Evolutionary conservation across 2,329 filamentous ascomycete species (phyloP).

Genomic region (Seiridium cupressi): DNA sequence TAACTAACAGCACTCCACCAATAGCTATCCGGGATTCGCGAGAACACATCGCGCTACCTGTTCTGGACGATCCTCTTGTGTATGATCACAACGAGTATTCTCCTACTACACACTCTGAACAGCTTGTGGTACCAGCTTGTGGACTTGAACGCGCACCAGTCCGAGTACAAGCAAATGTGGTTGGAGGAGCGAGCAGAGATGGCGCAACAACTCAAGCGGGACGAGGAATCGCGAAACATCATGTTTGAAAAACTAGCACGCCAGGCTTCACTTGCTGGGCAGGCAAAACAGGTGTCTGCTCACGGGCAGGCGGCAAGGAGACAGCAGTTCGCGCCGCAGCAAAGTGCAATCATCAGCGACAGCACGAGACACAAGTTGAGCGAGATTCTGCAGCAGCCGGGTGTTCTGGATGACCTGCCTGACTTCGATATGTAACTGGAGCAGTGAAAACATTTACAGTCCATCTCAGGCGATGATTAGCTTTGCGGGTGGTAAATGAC

Average conservation of each 20-base stretch:
- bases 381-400: neutral
- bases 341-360: neutral
- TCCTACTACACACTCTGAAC: slow-evolving; percentile 7
- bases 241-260: neutral
- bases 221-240: neutral
- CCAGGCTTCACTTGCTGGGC: neutral
- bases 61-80: slow-evolving; percentile 8
- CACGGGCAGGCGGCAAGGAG: neutral
- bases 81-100: neutral
- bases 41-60: slow-evolving; percentile 8
- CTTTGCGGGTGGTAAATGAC: no score
- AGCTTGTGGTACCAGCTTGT: slow-evolving; percentile 2
- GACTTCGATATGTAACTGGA: neutral
- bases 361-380: neutral
- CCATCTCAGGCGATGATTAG: no score
- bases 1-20: neutral
- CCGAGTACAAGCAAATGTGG: slow-evolving; percentile 7
- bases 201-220: neutral
- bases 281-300: neutral
- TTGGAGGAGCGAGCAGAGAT: slow-evolving; percentile 4
- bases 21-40: slow-evolving; percentile 1
- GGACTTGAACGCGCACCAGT: slow-evolving; percentile 8
- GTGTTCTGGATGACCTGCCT: neutral
- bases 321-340: neutral
- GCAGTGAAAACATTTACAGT: no score